phyloP scores from a whole-genome alignment of 169 alveolate species.

The Cryptosporidium baileyi region DNA sequence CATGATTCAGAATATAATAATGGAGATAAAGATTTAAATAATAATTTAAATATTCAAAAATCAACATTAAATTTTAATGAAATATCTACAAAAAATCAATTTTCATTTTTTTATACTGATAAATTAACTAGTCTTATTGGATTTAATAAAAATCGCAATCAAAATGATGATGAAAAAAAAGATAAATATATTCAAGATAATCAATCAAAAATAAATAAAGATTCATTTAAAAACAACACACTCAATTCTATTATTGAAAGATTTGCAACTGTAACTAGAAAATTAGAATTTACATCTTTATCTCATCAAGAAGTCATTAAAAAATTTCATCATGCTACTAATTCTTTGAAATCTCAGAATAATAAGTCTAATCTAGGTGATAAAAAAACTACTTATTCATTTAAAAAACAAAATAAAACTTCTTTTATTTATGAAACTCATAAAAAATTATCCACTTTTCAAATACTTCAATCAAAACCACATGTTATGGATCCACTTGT shows the following conservation, averaged over 20 bases:
- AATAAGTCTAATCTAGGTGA: neutral
- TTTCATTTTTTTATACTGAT: neutral
- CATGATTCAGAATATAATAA: neutral
- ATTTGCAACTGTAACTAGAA: conserved; percentile 29
- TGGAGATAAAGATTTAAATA: neutral
- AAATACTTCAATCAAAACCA: conserved; percentile 69
- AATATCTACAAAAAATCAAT: neutral
- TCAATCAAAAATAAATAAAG: neutral
- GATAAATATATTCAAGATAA: neutral
- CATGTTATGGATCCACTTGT: conserved; percentile 73
- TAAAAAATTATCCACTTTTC: conserved; percentile 71
- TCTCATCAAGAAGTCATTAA: neutral
- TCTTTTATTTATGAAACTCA: neutral
- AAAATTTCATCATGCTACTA: neutral
- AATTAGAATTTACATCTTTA: neutral
- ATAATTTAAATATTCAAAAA: neutral
- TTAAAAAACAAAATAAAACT: neutral
- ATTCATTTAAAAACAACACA: neutral
- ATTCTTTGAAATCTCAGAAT: neutral
- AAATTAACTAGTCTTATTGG: neutral
- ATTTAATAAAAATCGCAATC: neutral
- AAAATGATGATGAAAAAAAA: neutral
- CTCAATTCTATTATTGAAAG: neutral
- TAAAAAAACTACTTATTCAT: neutral
- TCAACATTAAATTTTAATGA: neutral